Percentiles rank a stretch among this genome's conserved stretches.
These are phyloP conservation scores for Golubevia pallescens DNA, from an alignment of 1,284 basidiomycete species.

Conservation along the genomic window DNA sequence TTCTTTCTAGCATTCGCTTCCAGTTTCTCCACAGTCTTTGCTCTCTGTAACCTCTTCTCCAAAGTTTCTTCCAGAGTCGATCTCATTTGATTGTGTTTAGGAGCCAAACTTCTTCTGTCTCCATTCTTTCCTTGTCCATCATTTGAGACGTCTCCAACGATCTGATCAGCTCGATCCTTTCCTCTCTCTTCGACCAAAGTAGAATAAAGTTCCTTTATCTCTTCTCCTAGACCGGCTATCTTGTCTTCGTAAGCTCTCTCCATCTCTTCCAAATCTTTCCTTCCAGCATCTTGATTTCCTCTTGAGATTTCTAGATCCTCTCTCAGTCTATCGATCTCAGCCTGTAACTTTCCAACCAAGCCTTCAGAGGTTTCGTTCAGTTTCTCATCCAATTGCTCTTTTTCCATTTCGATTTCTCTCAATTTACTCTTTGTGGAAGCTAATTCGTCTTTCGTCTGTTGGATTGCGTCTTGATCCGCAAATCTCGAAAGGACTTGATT, in stretches of 20 bases:
- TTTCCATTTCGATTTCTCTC: slow-evolving; percentile 73
- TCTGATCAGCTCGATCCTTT: slow-evolving; percentile 73
- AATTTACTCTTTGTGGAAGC: slow-evolving; percentile 74
- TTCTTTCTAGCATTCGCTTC: slow-evolving; percentile 56
- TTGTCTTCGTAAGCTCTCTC: slow-evolving; percentile 83
- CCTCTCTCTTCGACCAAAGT: slow-evolving; percentile 74
- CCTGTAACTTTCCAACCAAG: slow-evolving; percentile 81
- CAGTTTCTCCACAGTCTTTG: slow-evolving; percentile 62
- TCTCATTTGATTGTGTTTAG: slow-evolving; percentile 22
- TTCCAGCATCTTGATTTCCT: slow-evolving; percentile 70
- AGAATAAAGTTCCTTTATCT: slow-evolving; percentile 91
- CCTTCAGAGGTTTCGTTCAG: slow-evolving; percentile 81
- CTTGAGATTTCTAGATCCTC: slow-evolving; percentile 80
- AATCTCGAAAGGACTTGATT: slow-evolving; percentile 86
- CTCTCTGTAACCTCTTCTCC: slow-evolving; percentile 62
- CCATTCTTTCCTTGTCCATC: slow-evolving; percentile 10
- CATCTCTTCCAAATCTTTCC: slow-evolving; percentile 76
- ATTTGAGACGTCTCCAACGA: slow-evolving; percentile 64
- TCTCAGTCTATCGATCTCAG: slow-evolving; percentile 76
- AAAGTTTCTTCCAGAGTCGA: slow-evolving; percentile 70
- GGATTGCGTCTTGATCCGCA: slow-evolving; percentile 85
- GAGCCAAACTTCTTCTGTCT: slow-evolving; percentile 28
- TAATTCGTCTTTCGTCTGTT: slow-evolving; percentile 79
- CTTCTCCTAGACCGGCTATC: slow-evolving; percentile 84
- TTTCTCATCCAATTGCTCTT: slow-evolving; percentile 75